These are phyloP conservation scores for Xylaria sp. DNA, from an alignment of 2,329 filamentous ascomycete genomes.

Conservation along the genomic window DNA sequence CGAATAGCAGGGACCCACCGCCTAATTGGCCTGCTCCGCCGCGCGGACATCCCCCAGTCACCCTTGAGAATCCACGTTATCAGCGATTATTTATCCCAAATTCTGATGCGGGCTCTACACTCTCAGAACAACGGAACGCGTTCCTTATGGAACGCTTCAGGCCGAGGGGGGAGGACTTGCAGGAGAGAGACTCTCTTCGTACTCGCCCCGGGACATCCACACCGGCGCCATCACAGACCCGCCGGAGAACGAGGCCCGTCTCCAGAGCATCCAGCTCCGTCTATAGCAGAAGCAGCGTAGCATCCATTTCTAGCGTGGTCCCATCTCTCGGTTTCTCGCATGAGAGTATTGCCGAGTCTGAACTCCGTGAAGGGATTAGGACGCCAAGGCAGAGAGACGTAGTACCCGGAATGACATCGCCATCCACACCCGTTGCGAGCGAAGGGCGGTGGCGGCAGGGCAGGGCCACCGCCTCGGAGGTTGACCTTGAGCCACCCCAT, in stretches of 20 bases:
- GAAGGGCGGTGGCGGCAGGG: background rate
- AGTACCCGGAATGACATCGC: too few relatives aligned
- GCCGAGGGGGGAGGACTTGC: constrained; percentile 21
- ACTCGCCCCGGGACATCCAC: constrained; percentile 21
- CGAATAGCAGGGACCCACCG: background rate
- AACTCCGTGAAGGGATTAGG: background rate
- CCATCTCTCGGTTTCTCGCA: background rate
- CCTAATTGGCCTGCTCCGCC: constrained; percentile 37
- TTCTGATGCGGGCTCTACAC: constrained; percentile 34
- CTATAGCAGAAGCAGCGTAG: background rate
- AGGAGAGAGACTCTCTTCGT: background rate
- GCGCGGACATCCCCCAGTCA: background rate
- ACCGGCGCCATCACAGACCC: background rate
- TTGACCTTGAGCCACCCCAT: background rate
- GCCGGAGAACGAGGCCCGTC: background rate
- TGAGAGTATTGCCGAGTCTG: background rate
- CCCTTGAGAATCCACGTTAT: constrained; percentile 14
- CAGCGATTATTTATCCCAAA: constrained; percentile 32
- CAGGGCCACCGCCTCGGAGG: background rate
- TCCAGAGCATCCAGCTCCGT: background rate
- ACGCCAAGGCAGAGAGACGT: background rate
- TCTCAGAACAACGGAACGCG: constrained; percentile 30
- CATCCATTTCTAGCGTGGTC: background rate
- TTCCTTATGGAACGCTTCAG: constrained; percentile 32
- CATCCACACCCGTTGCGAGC: too few relatives aligned